A percentile compares a stretch with the other conserved stretches of the same genome.
Conservation (phyloP, 169 alveolate genomes). For the Perkinsus marinus region DNA sequence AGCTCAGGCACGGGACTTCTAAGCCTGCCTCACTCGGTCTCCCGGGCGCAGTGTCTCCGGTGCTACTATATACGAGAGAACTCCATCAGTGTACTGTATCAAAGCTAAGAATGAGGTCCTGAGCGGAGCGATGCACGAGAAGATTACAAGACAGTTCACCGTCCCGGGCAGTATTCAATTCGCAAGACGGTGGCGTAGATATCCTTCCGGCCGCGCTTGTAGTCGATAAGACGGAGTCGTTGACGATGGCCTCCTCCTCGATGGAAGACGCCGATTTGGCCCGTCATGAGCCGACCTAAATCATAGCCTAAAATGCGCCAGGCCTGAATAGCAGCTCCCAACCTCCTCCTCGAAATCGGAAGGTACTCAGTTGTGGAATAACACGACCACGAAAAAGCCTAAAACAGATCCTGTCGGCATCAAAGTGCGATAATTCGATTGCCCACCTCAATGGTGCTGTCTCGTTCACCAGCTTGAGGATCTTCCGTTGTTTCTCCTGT, state of each 20-base stretch:
- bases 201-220: slow-evolving; percentile 65
- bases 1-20: background rate
- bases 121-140: slow-evolving; percentile 7
- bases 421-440: background rate
- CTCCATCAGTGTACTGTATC: slow-evolving; percentile 73
- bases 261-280: slow-evolving; percentile 39
- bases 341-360: background rate
- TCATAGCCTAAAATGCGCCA: background rate
- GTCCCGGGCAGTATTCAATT: slow-evolving; percentile 59
- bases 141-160: slow-evolving; percentile 24
- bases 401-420: background rate
- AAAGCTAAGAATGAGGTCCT: slow-evolving; percentile 3
- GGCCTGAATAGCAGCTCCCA: background rate
- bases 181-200: slow-evolving; percentile 65
- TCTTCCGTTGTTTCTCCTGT: slow-evolving; percentile 1
- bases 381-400: background rate
- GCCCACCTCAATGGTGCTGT: slow-evolving; percentile 2
- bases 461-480: slow-evolving; percentile 4
- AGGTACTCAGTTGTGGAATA: background rate
- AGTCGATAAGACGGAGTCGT: slow-evolving; percentile 68
- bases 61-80: slow-evolving; percentile 63
- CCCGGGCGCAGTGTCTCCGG: slow-evolving; percentile 68
- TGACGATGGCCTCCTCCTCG: slow-evolving; percentile 69
- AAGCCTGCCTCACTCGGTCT: slow-evolving; percentile 26
- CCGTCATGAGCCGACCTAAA: background rate